Percentiles rank a stretch among this genome's conserved stretches.
phyloP scores from a whole-genome alignment of 176 grass and related monocot species.

The Alloteropsis semialata region DNA sequence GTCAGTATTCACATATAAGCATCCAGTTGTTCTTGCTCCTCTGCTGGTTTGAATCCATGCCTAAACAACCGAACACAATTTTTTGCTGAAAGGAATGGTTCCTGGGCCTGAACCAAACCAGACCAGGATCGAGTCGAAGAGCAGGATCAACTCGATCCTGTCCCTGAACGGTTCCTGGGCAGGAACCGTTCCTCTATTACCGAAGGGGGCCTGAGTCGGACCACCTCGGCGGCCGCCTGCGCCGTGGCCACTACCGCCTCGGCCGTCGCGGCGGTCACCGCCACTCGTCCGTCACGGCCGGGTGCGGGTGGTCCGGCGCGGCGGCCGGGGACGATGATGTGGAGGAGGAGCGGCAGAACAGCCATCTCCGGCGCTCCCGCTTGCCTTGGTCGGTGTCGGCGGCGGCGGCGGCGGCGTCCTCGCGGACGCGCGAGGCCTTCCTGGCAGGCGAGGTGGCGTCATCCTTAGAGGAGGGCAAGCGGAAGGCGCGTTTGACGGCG shows the following conservation, averaged over 20 bases:
- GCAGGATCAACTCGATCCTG: too few relatives aligned
- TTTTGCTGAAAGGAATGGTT: too few relatives aligned
- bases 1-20: too few relatives aligned
- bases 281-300: constrained; percentile 67
- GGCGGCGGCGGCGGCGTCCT: constrained; percentile 26
- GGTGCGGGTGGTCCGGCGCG: neutral
- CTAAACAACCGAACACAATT: too few relatives aligned
- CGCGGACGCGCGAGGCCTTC: constrained; percentile 40
- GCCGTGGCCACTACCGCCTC: constrained; percentile 83
- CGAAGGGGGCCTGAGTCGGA: constrained; percentile 66
- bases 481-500: constrained; percentile 88
- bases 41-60: too few relatives aligned
- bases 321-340: neutral
- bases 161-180: too few relatives aligned
- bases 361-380: constrained; percentile 76
- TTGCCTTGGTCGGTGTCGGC: constrained; percentile 59
- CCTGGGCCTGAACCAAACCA: too few relatives aligned
- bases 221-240: constrained; percentile 83
- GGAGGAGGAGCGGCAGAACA: constrained; percentile 66
- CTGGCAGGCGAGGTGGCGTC: constrained; percentile 29
- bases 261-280: constrained; percentile 73
- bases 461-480: constrained; percentile 94
- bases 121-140: too few relatives aligned
- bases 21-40: too few relatives aligned
- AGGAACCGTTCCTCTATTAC: too few relatives aligned